phyloP scores from a whole-genome alignment of 2,329 filamentous ascomycete species.

The Venturia aucupariae region DNA sequence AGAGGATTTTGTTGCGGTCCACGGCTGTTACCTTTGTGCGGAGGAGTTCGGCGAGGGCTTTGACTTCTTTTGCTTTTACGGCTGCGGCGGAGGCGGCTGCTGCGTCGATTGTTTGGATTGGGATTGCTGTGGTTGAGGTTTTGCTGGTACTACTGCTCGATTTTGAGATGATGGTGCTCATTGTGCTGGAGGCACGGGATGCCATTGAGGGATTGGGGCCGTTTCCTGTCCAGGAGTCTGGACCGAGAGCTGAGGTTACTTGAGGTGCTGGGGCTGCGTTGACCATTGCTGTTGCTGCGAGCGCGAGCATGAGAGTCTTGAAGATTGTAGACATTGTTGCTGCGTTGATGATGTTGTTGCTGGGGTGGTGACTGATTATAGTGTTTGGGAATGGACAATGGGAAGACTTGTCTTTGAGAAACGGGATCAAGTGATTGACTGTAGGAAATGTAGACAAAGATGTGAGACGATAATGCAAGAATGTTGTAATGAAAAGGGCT shows the following conservation, averaged over 20 bases:
- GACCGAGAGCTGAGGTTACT: background rate
- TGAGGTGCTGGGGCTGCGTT: conserved; percentile 10
- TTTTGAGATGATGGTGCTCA: conserved; percentile 6
- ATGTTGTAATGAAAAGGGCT: background rate
- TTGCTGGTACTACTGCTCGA: conserved; percentile 12
- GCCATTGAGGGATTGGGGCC: background rate
- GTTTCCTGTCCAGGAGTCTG: conserved; percentile 5
- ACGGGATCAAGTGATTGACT: background rate
- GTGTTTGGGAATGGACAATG: background rate
- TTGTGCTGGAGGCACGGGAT: conserved; percentile 10
- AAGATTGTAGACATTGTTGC: conserved; percentile 10
- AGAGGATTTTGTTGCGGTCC: conserved; percentile 32
- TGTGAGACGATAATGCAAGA: background rate
- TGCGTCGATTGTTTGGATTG: conserved; percentile 15
- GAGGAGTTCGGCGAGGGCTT: conserved; percentile 24
- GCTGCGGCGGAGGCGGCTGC: conserved; percentile 7
- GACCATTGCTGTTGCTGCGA: conserved; percentile 9
- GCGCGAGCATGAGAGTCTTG: conserved; percentile 11
- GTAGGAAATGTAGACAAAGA: background rate
- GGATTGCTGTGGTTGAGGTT: conserved; percentile 14
- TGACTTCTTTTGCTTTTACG: conserved; percentile 20
- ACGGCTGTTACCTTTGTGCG: conserved; percentile 24
- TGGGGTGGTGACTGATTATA: background rate
- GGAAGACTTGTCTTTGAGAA: background rate
- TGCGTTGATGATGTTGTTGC: background rate